Base-by-base conservation (phyloP, 257 asterid species). In the Verbena officinalis region DNA sequence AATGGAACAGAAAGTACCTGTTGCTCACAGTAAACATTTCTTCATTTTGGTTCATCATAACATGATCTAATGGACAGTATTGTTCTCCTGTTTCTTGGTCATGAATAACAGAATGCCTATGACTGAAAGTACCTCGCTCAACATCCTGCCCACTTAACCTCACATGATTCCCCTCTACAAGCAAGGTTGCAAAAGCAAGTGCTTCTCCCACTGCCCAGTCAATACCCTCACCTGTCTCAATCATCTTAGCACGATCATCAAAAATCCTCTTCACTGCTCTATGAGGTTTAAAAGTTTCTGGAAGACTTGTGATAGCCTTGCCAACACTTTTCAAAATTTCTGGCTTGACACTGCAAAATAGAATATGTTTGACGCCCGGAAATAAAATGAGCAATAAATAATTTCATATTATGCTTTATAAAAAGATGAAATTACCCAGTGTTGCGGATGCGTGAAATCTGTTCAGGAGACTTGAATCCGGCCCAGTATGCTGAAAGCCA, bases 201-300 rank as follows among this genome's bases (percentile, higher is more conserved):
- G 96, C 97, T 82, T 93, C 99, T 43, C 94, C 99, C 67, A 93
- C 77, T 66, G 97, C 99, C 97, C 99, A 93, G 83, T 93, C 99
- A 69, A 93, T 91, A 19, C 95, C 95, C 73, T 90, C 96, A 67
- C 95, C 96, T 46, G 94, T 78, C 80, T 93, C 99, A 66, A 93
- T 93, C 99, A 93, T 93, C 80, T 93, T 93, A 7, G 87, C 89
- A 55, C 95, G 97, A 10, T 93, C 99, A 31, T 86, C 90, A 71
- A 80, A 90, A 46, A 89, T 85, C 73, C 89, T 93, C 81, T 84
- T 90, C 53, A 93, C 90, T 43, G 95, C 91, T 85, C 96, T 84
- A 59, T 93, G 99, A 58, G 94, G 86, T 81, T 90, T 87, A 75
- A 90, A 93, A 22, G 62, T 79, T n/a, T 81, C 95, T 46, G 99